phyloP scores from a whole-genome alignment of 257 asterid genomes.

The Ajuga chamaepitys region DNA sequence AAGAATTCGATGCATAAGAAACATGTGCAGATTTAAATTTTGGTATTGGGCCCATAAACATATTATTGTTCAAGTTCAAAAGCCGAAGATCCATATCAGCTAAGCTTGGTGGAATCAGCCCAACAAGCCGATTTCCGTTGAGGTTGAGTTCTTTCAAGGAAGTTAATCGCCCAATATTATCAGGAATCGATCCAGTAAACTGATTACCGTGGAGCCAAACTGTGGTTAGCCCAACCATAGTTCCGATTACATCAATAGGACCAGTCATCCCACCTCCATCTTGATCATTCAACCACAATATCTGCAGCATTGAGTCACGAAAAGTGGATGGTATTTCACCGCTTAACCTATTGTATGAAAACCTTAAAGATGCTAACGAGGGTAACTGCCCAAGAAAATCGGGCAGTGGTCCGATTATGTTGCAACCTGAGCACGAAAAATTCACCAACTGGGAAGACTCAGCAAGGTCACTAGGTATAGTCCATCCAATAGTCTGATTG shows the following conservation, averaged over 20 bases:
- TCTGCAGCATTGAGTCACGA: constrained; percentile 48
- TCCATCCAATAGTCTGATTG: constrained; percentile 63
- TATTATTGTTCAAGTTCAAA: constrained; percentile 66
- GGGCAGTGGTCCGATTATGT: constrained; percentile 64
- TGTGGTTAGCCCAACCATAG: constrained; percentile 44
- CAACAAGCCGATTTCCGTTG: constrained; percentile 56
- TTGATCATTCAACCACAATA: constrained; percentile 77
- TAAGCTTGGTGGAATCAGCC: constrained; percentile 52
- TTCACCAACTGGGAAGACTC: constrained; percentile 54
- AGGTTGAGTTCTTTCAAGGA: constrained; percentile 48
- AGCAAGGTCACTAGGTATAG: constrained; percentile 44
- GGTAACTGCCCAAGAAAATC: constrained; percentile 58
- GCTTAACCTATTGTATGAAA: constrained; percentile 47
- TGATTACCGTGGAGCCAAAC: constrained; percentile 75
- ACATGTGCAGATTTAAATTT: constrained; percentile 42
- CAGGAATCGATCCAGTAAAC: constrained; percentile 62
- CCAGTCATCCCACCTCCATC: constrained; percentile 51
- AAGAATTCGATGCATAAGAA: constrained; percentile 42
- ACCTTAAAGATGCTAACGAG: constrained; percentile 36
- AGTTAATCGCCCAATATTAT: constrained; percentile 45
- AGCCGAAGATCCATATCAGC: constrained; percentile 38
- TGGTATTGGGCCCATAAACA: constrained; percentile 79
- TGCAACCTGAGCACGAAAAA: constrained; percentile 63
- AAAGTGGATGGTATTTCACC: constrained; percentile 53
- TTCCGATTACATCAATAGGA: constrained; percentile 39